Evolutionary conservation across 2,329 filamentous ascomycete species (phyloP).

Genomic region (Rosellinia necatrix): DNA sequence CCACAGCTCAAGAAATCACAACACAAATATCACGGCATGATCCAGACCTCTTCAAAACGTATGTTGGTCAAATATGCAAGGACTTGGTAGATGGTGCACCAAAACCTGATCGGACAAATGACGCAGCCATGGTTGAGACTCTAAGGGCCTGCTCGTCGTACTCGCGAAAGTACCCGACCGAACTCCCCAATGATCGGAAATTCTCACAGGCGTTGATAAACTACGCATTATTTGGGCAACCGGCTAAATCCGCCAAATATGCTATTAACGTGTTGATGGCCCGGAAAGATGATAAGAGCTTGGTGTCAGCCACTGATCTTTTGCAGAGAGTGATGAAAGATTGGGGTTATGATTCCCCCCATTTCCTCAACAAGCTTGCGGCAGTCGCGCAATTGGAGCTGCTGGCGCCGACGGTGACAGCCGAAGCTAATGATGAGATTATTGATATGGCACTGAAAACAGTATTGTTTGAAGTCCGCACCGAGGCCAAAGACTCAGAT

Average conservation of each 20-base stretch:
- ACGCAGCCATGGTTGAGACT: constrained; percentile 79
- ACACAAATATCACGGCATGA: constrained; percentile 90
- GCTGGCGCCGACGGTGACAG: constrained; percentile 71
- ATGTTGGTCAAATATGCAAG: constrained; percentile 89
- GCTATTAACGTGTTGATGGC: constrained; percentile 89
- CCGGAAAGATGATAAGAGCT: constrained; percentile 70
- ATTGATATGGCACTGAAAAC: constrained; percentile 77
- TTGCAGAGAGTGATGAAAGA: constrained; percentile 75
- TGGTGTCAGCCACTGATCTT: constrained; percentile 84
- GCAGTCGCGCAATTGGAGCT: constrained; percentile 77
- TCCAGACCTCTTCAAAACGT: constrained; percentile 88
- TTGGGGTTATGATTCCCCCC: constrained; percentile 72
- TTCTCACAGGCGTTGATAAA: constrained; percentile 80
- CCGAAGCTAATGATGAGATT: constrained; percentile 76
- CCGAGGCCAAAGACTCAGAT: constrained; percentile 59
- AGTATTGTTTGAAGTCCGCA: constrained; percentile 72
- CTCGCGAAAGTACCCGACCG: constrained; percentile 80
- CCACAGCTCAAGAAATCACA: constrained; percentile 83
- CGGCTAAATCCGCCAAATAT: constrained; percentile 86
- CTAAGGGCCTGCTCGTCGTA: constrained; percentile 94
- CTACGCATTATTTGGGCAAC: constrained; percentile 82
- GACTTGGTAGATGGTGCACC: constrained; percentile 83
- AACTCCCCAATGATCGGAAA: constrained; percentile 79
- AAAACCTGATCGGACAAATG: constrained; percentile 67
- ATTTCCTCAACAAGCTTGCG: constrained; percentile 77